Evolutionary conservation across 2,329 filamentous ascomycete genomes (phyloP).

Genomic region (Hymenoscyphus occultus): DNA sequence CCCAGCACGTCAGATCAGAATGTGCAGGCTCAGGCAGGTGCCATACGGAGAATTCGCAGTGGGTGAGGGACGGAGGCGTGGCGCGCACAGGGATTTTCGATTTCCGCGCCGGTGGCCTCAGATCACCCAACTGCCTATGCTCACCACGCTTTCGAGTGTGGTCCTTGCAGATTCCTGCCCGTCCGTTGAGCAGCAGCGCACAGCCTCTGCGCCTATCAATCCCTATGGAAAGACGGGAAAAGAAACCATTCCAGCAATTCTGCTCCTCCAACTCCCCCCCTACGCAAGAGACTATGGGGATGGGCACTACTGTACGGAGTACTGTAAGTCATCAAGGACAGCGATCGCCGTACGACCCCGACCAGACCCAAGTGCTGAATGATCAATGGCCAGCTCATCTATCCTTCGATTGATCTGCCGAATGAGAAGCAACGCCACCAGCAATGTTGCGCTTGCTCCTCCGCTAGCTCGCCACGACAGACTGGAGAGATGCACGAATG

Average conservation of each 20-base stretch:
- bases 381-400: neutral
- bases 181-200: neutral
- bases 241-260: neutral
- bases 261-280: too few species aligned
- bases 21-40: too few species aligned
- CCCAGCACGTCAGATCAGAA: neutral
- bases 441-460: neutral
- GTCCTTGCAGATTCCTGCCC: neutral
- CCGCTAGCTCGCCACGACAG: neutral
- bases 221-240: neutral
- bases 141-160: neutral
- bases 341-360: neutral
- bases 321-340: neutral
- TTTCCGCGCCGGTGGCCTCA: neutral
- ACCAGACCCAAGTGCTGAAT: neutral
- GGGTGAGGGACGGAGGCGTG: neutral
- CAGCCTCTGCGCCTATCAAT: neutral
- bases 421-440: neutral
- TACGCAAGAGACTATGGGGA: neutral
- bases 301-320: too few species aligned
- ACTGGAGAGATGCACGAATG: slow-evolving; percentile 3
- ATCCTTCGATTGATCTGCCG: neutral
- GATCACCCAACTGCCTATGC: neutral
- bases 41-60: too few species aligned
- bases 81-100: neutral